phyloP scores from a whole-genome alignment of 2,329 filamentous ascomycete genomes.

The Hymenoscyphus salicellus region DNA sequence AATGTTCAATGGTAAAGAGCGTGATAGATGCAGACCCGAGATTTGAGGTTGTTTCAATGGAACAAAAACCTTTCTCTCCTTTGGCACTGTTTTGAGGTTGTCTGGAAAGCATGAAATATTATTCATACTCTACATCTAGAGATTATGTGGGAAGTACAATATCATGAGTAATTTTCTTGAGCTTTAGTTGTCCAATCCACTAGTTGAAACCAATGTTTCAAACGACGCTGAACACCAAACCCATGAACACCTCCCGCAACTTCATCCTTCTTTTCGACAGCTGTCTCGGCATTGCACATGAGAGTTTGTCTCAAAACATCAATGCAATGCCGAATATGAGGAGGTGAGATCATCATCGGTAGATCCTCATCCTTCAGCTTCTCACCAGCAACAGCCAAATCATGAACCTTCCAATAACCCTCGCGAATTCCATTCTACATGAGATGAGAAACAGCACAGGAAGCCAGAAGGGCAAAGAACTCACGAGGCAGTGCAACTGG shows the following conservation, averaged over 20 bases:
- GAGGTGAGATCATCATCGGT: neutral
- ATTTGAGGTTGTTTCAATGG: neutral
- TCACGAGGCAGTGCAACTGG: conserved; percentile 2
- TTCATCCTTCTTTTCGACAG: neutral
- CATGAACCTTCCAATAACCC: neutral
- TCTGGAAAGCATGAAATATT: neutral
- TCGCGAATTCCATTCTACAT: neutral
- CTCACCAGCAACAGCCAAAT: neutral
- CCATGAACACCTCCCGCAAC: neutral
- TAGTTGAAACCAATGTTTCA: neutral
- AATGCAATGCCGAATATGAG: neutral
- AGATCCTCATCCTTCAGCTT: neutral
- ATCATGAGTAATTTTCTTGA: neutral
- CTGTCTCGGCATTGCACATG: neutral
- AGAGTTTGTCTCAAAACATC: conserved; percentile 1
- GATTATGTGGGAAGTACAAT: no score
- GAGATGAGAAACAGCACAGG: neutral
- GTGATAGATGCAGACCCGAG: neutral
- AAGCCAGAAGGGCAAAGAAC: neutral
- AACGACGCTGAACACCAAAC: conserved; percentile 2
- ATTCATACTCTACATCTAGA: no score
- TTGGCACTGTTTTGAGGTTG: neutral
- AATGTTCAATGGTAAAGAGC: neutral
- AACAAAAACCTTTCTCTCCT: neutral
- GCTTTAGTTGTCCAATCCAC: neutral